A percentile compares a stretch with the other conserved stretches of the same genome.
These are phyloP conservation scores for Carallia brachiata DNA, from an alignment of 345 rosid species.

Conservation along the genomic window DNA sequence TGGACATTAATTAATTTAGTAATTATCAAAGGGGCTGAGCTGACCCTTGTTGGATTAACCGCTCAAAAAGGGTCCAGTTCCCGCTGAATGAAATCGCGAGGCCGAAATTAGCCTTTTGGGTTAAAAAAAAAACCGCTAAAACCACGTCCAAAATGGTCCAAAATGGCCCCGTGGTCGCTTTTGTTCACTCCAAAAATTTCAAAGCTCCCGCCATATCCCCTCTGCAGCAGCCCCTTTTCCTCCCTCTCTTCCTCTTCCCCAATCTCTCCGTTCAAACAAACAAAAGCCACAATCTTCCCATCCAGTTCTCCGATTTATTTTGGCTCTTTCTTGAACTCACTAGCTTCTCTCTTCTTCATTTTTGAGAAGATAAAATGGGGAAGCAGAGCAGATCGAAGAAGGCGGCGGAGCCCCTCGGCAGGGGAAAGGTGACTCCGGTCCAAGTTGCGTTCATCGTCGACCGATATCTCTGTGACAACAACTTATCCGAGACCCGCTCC, in stretches of 20 bases:
- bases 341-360: background rate
- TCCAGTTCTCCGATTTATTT: background rate
- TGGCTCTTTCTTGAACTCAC: background rate
- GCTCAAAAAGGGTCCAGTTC: too few relatives aligned
- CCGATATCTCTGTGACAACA: slow-evolving; percentile 74
- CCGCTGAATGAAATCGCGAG: too few relatives aligned
- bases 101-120: too few relatives aligned
- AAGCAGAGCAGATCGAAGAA: slow-evolving; percentile 48
- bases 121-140: background rate
- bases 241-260: background rate
- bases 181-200: background rate
- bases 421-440: slow-evolving; percentile 64
- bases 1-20: too few relatives aligned
- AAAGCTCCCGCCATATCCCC: background rate
- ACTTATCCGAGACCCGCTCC: slow-evolving; percentile 51
- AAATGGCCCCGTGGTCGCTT: background rate
- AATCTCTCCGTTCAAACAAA: background rate
- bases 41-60: too few relatives aligned
- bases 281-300: background rate
- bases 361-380: slow-evolving; percentile 34
- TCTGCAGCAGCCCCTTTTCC: background rate
- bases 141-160: background rate
- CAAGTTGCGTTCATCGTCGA: slow-evolving; percentile 87
- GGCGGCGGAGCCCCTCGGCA: slow-evolving; percentile 42
- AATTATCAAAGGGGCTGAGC: too few relatives aligned